phyloP scores from a whole-genome alignment of 108 stramenopile genomes.

The Skeletonema marinoi region DNA sequence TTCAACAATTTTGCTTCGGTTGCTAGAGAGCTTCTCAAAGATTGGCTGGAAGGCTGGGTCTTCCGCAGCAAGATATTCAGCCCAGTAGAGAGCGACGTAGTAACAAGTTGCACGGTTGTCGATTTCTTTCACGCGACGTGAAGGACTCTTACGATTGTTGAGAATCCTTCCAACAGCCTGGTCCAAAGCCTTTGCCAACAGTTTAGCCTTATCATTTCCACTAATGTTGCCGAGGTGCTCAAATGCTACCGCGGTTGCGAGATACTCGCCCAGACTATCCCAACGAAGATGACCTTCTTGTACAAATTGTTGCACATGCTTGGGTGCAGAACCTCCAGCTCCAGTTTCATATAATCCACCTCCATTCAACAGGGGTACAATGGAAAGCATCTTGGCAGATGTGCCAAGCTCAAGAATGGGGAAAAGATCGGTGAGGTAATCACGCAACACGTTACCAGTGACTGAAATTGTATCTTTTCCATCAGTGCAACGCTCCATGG shows the following conservation, averaged over 20 bases:
- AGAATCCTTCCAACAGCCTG: constrained; percentile 89
- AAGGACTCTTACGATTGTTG: constrained; percentile 86
- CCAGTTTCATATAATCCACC: constrained; percentile 95
- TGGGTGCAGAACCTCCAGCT: constrained; percentile 93
- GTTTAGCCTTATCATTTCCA: constrained; percentile 69
- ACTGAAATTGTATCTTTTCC: constrained; percentile 92
- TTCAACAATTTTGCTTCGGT: constrained; percentile 81
- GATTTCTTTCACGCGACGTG: constrained; percentile 88
- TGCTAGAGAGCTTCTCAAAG: constrained; percentile 68
- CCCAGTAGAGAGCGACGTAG: constrained; percentile 93
- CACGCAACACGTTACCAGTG: constrained; percentile 94
- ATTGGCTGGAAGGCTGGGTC: constrained; percentile 79
- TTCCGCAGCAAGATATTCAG: constrained; percentile 86
- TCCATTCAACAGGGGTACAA: constrained; percentile 90
- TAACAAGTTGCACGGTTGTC: constrained; percentile 94
- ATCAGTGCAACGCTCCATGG: constrained; percentile 87
- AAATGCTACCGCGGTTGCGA: constrained; percentile 75
- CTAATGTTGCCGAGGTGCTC: constrained; percentile 65
- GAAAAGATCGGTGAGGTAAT: constrained; percentile 92
- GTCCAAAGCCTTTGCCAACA: constrained; percentile 83
- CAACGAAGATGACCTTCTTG: constrained; percentile 92
- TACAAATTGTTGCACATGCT: constrained; percentile 93
- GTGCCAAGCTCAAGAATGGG: constrained; percentile 94
- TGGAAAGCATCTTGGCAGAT: constrained; percentile 94
- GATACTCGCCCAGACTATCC: constrained; percentile 68